A percentile compares a stretch with the other conserved stretches of the same genome.
These are phyloP conservation scores for Spathaspora girioi DNA, from an alignment of 805 yeast species.

Conservation along the genomic window DNA sequence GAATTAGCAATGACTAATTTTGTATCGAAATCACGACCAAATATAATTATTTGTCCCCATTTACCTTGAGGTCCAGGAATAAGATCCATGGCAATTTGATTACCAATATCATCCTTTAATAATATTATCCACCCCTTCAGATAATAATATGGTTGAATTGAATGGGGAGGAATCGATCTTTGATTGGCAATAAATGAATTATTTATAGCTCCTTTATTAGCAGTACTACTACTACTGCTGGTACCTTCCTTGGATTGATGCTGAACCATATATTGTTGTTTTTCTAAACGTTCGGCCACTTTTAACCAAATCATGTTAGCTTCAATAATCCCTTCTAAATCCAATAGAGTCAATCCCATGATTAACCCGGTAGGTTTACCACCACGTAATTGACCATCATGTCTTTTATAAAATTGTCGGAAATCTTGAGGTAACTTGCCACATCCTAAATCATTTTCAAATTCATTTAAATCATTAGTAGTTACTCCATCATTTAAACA, in stretches of 20 bases:
- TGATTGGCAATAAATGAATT: conserved; percentile 30
- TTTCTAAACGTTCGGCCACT: conserved; percentile 38
- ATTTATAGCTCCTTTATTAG: conserved; percentile 5
- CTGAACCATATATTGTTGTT: conserved; percentile 28
- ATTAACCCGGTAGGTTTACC: conserved; percentile 44
- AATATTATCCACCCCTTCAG: conserved; percentile 42
- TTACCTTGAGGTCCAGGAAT: conserved; percentile 35
- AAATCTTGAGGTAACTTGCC: conserved; percentile 40
- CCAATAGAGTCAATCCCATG: conserved; percentile 41
- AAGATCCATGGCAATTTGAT: conserved; percentile 40
- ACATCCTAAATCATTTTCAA: conserved; percentile 41
- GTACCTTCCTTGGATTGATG: conserved; percentile 19
- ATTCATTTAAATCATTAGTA: conserved; percentile 44
- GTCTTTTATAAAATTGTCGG: conserved; percentile 42
- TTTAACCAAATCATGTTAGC: conserved; percentile 39
- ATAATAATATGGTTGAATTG: conserved; percentile 32
- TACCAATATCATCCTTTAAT: conserved; percentile 39
- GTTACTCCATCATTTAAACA: conserved; percentile 41
- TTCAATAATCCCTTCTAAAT: conserved; percentile 39
- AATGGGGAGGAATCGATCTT: conserved; percentile 35
- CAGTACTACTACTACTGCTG: conserved; percentile 1
- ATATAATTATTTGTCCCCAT: conserved; percentile 43
- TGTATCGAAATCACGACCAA: conserved; percentile 44
- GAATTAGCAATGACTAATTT: conserved; percentile 36
- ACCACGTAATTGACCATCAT: conserved; percentile 44